Evolutionary conservation across 2,329 filamentous ascomycete species (phyloP), one percentile per base, ranked within the genome.

Genomic region (Pseudophaeomoniella oleicola): DNA sequence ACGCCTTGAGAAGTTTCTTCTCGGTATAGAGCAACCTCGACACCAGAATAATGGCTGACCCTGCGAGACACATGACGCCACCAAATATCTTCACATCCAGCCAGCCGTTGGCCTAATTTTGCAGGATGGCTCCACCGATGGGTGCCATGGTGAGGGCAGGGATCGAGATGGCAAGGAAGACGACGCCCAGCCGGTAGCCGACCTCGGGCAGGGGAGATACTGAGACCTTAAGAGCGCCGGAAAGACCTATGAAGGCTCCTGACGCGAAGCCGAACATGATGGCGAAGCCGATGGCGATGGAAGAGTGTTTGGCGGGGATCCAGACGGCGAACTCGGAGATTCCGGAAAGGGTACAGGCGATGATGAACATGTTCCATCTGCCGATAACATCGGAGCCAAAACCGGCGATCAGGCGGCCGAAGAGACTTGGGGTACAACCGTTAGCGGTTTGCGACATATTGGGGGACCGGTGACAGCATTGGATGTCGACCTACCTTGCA

Each of bases 221-320:
- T 18, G 38, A 76, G 15, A 84, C 62, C 16, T 47, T 42, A 10
- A 81, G 59, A 0, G 77, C 68, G 0, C 80, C 75, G 0, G 64
- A 63, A 13, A 84, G 58, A 0, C 71, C 71, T 19, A 81, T 70
- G 46, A 76, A 80, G 2, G 72, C 71, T 10, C 80, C 81, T 0
- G 72, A 77, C 11, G 68, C 67, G 51, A 84, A 81, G 13, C 79
- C 81, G 45, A 80, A 85, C 4, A 82, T 54, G n/a, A 69, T 62
- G 11, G 70, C 66, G 52, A 81, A 84, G 22, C 74, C 62, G 35
- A 83, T 66, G 39, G 78, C 71, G 1, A 71, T 66, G 0, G 67
- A 66, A 6, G 75, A 69, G 27, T 61, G 60, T 3, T 58, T 59
- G 9, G 61, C 64, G 2, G 67, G 65, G 3, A 75, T 56, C 72